phyloP scores from a whole-genome alignment of 75 land plant genomes.

The Adiantum capillusveneris region DNA sequence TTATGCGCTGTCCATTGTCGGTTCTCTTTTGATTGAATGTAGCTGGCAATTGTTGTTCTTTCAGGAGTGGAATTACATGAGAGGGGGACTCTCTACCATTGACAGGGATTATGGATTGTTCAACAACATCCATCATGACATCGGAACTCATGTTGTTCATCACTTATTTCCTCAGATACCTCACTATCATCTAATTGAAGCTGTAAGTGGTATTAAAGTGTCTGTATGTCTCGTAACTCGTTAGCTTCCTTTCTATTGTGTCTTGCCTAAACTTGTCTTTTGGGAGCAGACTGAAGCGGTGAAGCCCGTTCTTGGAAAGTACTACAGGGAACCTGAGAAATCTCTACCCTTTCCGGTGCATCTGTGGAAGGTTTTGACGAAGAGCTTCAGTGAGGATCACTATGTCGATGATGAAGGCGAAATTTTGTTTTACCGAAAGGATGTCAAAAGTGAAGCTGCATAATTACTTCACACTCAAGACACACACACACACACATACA shows the following conservation, averaged over 20 bases:
- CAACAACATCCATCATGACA: constrained; percentile 90
- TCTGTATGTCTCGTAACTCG: too few relatives aligned
- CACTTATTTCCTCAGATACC: constrained; percentile 97
- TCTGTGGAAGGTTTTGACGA: constrained; percentile 41
- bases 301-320: constrained; percentile 75
- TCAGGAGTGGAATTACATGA: constrained; percentile 92
- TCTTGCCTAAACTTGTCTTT: too few relatives aligned
- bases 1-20: too few relatives aligned
- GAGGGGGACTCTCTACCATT: constrained; percentile 85
- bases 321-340: constrained; percentile 73
- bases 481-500: too few relatives aligned
- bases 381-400: constrained; percentile 67
- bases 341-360: constrained; percentile 77
- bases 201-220: too few relatives aligned
- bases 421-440: constrained; percentile 62
- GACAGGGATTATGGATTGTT: constrained; percentile 85
- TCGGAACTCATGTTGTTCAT: constrained; percentile 96
- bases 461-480: too few relatives aligned
- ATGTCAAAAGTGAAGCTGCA: constrained; percentile 10
- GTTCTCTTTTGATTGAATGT: too few relatives aligned
- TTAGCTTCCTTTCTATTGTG: too few relatives aligned
- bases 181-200: constrained; percentile 80
- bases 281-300: constrained; percentile 69
- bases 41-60: too few relatives aligned
- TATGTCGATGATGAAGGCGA: constrained; percentile 76